A percentile compares a stretch with the other conserved stretches of the same genome.
Evolutionary conservation across 306 rosid species (phyloP).

Genomic region (Benincasa hispida): DNA sequence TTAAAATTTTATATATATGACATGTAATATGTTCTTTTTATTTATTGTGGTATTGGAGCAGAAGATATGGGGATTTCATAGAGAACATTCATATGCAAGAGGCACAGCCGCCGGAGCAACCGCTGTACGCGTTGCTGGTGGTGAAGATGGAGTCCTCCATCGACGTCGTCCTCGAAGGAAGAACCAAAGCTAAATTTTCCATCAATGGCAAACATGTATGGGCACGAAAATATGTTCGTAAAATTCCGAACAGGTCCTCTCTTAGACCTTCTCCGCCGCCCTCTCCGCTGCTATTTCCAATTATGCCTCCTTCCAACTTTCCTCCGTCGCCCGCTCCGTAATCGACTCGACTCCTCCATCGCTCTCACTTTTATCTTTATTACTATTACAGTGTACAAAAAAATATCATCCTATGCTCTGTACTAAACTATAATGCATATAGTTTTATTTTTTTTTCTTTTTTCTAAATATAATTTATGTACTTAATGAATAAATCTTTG

Average conservation of each 20-base stretch:
- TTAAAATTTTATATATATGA: too few species aligned
- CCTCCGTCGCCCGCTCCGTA: neutral
- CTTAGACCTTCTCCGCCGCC: neutral
- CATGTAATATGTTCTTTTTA: too few species aligned
- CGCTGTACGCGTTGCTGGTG: constrained; percentile 48
- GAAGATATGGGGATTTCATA: constrained; percentile 36
- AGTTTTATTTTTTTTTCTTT: neutral
- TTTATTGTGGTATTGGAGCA: constrained; percentile 2
- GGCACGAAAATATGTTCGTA: constrained; percentile 41
- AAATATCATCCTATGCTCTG: too few species aligned
- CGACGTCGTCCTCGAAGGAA: constrained; percentile 17
- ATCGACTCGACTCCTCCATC: too few species aligned
- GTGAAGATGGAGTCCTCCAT: constrained; percentile 14
- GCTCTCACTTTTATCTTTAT: too few species aligned
- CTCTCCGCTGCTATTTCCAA: neutral
- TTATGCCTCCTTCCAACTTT: neutral
- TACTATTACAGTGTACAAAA: too few species aligned
- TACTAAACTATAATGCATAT: neutral
- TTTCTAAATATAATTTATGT: neutral
- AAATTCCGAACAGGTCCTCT: neutral
- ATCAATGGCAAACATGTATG: constrained; percentile 65
- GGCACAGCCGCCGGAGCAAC: constrained; percentile 23
- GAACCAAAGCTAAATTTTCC: constrained; percentile 24
- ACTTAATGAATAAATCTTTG: neutral
- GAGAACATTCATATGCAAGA: constrained; percentile 49